Evolutionary conservation across 2,329 filamentous ascomycete species (phyloP).

Genomic region (Aspergillus novoparasiticus): DNA sequence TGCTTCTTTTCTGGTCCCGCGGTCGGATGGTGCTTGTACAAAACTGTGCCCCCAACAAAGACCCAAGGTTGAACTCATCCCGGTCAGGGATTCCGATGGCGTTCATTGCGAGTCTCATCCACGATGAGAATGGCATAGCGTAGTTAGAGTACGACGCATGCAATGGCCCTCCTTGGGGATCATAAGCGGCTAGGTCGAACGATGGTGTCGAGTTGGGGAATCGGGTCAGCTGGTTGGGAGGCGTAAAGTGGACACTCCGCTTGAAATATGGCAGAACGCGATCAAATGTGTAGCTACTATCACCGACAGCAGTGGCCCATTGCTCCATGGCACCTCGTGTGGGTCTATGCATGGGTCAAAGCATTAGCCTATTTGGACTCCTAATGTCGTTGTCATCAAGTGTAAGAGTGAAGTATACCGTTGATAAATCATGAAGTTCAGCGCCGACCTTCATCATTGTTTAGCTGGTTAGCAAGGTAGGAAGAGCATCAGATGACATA

Average conservation of each 20-base stretch:
- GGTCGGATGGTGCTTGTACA: conserved; percentile 52
- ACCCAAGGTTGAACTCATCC: conserved; percentile 43
- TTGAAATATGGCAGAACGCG: conserved; percentile 30
- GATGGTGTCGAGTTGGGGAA: conserved; percentile 23
- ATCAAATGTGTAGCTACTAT: conserved; percentile 30
- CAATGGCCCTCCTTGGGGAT: conserved; percentile 34
- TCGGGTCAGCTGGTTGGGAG: conserved; percentile 18
- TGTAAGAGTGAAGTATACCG: background rate
- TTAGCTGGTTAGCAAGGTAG: background rate
- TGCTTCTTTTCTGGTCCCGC: conserved; percentile 50
- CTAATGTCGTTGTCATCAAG: background rate
- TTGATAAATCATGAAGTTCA: conserved; percentile 30
- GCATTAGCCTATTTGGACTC: background rate
- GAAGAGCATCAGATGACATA: background rate
- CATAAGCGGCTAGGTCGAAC: conserved; percentile 24
- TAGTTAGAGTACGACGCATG: conserved; percentile 43
- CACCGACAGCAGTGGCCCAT: conserved; percentile 27
- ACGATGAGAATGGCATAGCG: conserved; percentile 36
- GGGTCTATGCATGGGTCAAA: conserved; percentile 1
- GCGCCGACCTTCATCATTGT: conserved; percentile 15
- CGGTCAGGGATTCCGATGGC: conserved; percentile 40
- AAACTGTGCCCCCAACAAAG: conserved; percentile 38
- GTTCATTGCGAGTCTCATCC: conserved; percentile 36
- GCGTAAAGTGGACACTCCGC: conserved; percentile 31
- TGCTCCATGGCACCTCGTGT: conserved; percentile 19